Conservation (phyloP, 2,329 filamentous ascomycete species). For the Xylariaceae sp. region DNA sequence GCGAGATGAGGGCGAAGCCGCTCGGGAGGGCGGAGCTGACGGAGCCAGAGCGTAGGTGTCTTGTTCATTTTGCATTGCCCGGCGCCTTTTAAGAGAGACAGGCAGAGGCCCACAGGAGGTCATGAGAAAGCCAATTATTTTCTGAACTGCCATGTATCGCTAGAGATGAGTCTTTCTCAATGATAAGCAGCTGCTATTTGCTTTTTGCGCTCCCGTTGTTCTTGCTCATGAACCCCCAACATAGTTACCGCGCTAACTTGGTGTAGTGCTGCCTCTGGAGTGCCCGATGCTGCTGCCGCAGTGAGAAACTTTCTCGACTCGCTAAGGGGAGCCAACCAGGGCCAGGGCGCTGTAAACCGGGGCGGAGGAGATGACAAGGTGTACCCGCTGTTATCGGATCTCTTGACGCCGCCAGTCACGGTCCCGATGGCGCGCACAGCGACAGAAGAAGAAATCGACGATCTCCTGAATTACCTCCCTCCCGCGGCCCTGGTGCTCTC, state of each 20-base stretch:
- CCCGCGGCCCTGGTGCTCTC: constrained; percentile 71
- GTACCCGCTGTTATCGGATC: constrained; percentile 80
- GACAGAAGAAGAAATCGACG: constrained; percentile 62
- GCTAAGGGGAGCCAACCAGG: constrained; percentile 53
- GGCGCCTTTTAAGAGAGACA: too few species aligned
- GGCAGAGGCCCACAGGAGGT: constrained; percentile 11
- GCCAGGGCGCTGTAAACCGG: constrained; percentile 35
- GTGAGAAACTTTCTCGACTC: constrained; percentile 89
- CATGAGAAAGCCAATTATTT: constrained; percentile 6
- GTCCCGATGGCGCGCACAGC: constrained; percentile 66
- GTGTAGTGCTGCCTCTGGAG: constrained; percentile 53
- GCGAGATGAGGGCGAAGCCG: constrained; percentile 79
- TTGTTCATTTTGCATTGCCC: constrained; percentile 32
- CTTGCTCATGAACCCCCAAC: constrained; percentile 3
- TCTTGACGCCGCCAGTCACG: constrained; percentile 73
- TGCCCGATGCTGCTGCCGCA: constrained; percentile 65
- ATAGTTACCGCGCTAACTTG: constrained; percentile 41
- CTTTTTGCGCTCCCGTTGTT: constrained; percentile 10
- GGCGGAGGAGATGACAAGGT: constrained; percentile 56
- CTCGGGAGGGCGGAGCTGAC: constrained; percentile 90
- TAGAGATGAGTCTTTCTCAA: constrained; percentile 26
- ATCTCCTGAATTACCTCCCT: constrained; percentile 72
- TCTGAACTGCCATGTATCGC: constrained; percentile 23
- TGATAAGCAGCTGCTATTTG: constrained; percentile 17
- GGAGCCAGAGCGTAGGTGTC: constrained; percentile 98